A percentile compares a stretch with the other conserved stretches of the same genome.
Evolutionary conservation across 163 green algal genomes (phyloP).

Genomic region (Chlorella variabilis): DNA sequence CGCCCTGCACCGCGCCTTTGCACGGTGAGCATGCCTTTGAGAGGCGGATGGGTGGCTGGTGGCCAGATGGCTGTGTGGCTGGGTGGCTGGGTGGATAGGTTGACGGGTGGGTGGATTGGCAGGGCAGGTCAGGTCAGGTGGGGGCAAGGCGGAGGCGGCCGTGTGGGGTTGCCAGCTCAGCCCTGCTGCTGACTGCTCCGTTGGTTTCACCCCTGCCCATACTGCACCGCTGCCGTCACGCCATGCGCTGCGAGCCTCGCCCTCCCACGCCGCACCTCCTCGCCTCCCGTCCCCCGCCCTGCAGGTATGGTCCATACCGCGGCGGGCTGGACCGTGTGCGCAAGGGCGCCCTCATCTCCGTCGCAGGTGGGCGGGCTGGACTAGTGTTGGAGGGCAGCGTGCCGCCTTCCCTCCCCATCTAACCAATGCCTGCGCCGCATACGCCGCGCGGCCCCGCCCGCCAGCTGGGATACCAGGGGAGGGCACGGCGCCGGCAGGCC

Average conservation of each 20-base stretch:
- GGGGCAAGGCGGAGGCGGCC: too few relatives aligned
- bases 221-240: too few relatives aligned
- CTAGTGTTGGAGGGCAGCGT: background rate
- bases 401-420: too few relatives aligned
- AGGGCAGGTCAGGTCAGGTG: too few relatives aligned
- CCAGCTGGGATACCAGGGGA: too few relatives aligned
- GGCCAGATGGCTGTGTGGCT: background rate
- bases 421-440: background rate
- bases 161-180: too few relatives aligned
- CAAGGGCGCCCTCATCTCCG: conserved; percentile 86
- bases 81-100: background rate
- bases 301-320: conserved; percentile 61
- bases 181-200: too few relatives aligned
- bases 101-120: too few relatives aligned
- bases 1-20: conserved; percentile 83
- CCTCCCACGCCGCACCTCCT: too few relatives aligned
- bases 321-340: conserved; percentile 69
- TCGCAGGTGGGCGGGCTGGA: conserved; percentile 30
- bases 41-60: background rate
- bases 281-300: background rate
- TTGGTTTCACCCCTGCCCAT: too few relatives aligned
- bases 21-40: conserved; percentile 5
- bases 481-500: too few relatives aligned
- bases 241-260: too few relatives aligned
- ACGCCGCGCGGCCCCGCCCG: background rate